Conservation (phyloP, 2,329 filamentous ascomycete genomes). For the Hypoxylon sp. region DNA sequence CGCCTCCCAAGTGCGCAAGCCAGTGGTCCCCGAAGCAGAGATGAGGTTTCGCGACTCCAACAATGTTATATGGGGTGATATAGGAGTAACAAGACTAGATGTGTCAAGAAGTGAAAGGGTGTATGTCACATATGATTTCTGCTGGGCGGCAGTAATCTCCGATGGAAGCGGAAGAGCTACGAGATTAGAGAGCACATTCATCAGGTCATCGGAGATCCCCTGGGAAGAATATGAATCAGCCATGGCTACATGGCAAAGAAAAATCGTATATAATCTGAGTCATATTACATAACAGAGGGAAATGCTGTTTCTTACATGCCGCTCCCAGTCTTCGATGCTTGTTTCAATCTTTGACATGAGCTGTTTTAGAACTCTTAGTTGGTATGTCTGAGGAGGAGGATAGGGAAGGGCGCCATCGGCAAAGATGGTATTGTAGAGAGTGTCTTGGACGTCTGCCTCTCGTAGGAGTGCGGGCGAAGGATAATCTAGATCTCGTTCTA, state of each 20-base stretch:
- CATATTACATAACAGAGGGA: conserved; percentile 22
- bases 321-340: conserved; percentile 84
- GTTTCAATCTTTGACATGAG: conserved; percentile 79
- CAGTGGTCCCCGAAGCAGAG: conserved; percentile 80
- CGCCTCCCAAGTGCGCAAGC: conserved; percentile 86
- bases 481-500: conserved; percentile 75
- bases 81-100: conserved; percentile 6
- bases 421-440: conserved; percentile 78
- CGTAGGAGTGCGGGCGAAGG: conserved; percentile 73
- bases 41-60: conserved; percentile 79
- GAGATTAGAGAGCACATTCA: conserved; percentile 76
- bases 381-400: conserved; percentile 78
- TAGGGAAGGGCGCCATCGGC: conserved; percentile 67
- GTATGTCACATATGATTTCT: conserved; percentile 83
- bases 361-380: conserved; percentile 79
- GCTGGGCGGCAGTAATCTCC: conserved; percentile 76
- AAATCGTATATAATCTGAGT: conserved; percentile 13
- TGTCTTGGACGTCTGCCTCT: conserved; percentile 73
- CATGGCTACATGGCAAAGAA: conserved; percentile 42
- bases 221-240: conserved; percentile 59
- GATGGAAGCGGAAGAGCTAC: conserved; percentile 75
- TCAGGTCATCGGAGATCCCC: conserved; percentile 88
- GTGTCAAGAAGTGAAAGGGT: conserved; percentile 59
- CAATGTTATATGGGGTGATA: conserved; percentile 67
- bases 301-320: conserved; percentile 77